Percentiles rank a stretch among this genome's conserved stretches.
phyloP scores from a whole-genome alignment of 208 protist species.

The Leishmania tarentolae region DNA sequence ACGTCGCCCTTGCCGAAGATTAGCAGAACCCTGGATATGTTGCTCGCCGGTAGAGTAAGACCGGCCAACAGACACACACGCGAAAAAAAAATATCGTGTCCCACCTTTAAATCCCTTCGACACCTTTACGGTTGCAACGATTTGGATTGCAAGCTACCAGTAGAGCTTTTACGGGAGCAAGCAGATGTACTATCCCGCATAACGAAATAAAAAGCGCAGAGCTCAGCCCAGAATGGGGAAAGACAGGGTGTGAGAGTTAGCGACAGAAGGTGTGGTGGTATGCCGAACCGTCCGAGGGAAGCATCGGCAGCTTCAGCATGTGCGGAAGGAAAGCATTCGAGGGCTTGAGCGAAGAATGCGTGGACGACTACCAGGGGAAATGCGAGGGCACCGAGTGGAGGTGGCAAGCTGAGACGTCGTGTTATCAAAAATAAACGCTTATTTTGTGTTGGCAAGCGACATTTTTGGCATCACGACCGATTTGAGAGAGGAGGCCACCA shows the following conservation, averaged over 20 bases:
- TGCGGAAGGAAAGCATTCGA: not conserved
- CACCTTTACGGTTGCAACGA: not conserved
- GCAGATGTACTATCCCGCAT: not conserved
- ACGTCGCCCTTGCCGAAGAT: not conserved
- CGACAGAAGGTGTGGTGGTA: not conserved
- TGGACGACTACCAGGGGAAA: not conserved
- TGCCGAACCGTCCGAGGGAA: not conserved
- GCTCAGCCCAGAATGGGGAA: not conserved
- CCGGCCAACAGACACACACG: not conserved
- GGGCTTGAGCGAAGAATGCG: not conserved
- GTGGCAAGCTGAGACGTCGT: not conserved
- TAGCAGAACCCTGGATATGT: not conserved
- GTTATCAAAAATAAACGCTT: not conserved
- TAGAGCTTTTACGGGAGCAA: not conserved
- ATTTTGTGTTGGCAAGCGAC: not conserved
- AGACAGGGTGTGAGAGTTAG: not conserved
- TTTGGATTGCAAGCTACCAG: no score
- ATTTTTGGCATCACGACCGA: not conserved
- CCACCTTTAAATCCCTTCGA: not conserved
- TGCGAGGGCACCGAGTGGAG: not conserved
- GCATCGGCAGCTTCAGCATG: not conserved
- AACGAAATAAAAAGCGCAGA: not conserved
- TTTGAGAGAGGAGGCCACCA: not conserved
- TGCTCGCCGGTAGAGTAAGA: not conserved
- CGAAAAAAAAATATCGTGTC: not conserved